A percentile compares a stretch with the other conserved stretches of the same genome.
Conservation (phyloP, 352 stramenopile genomes). For the Thalassiosira exigua region DNA sequence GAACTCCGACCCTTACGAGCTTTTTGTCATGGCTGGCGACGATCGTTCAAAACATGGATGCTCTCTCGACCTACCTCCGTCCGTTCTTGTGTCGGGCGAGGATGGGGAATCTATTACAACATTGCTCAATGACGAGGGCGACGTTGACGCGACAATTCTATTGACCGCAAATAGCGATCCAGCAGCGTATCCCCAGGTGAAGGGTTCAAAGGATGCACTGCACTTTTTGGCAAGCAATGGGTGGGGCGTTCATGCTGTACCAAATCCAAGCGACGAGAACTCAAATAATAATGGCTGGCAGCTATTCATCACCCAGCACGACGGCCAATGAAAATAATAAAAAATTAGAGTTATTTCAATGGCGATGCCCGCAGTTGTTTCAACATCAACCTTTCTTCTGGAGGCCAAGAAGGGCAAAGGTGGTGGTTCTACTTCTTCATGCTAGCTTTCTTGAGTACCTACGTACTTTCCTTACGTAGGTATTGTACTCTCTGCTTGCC, state of each 20-base stretch:
- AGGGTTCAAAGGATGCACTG: conserved; percentile 43
- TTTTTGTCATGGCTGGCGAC: conserved; percentile 80
- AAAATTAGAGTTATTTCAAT: conserved; percentile 18
- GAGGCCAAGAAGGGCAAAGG: not conserved
- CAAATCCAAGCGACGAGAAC: not conserved
- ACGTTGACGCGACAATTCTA: conserved; percentile 23
- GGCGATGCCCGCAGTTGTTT: too few relatives aligned
- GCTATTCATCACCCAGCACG: conserved; percentile 48
- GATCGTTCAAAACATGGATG: conserved; percentile 10
- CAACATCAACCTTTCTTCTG: too few relatives aligned
- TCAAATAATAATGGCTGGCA: conserved; percentile 39
- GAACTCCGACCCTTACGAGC: conserved; percentile 67
- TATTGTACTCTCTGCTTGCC: too few relatives aligned
- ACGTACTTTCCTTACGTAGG: too few relatives aligned
- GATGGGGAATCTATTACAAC: conserved; percentile 66
- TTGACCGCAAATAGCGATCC: conserved; percentile 30
- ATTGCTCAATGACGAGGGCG: conserved; percentile 32
- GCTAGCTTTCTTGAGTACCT: too few relatives aligned
- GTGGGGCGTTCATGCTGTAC: conserved; percentile 65
- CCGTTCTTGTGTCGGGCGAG: conserved; percentile 66
- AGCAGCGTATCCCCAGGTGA: conserved; percentile 55
- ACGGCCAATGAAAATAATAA: too few relatives aligned
- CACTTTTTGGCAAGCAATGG: conserved; percentile 58
- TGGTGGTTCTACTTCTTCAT: conserved; percentile 10
- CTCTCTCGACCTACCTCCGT: conserved; percentile 50